These are phyloP conservation scores for Nematodospora valgi DNA, from an alignment of 805 yeast species.

Conservation along the genomic window DNA sequence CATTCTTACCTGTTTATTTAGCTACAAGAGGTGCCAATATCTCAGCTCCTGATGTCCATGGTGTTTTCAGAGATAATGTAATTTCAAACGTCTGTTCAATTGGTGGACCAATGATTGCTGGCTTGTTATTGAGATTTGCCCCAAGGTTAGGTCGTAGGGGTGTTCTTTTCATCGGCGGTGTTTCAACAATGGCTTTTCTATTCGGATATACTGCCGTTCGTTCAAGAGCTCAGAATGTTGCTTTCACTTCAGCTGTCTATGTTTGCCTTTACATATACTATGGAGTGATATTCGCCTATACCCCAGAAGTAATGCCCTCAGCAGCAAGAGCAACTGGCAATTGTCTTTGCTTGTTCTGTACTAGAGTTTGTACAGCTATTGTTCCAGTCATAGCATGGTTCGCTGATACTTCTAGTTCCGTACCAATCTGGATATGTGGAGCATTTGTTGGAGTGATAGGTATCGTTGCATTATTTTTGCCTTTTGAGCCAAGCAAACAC, in stretches of 20 bases:
- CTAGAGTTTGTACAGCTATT: conserved; percentile 30
- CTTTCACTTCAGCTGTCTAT: conserved; percentile 51
- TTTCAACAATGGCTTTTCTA: conserved; percentile 52
- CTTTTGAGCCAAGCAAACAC: conserved; percentile 30
- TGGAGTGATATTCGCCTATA: conserved; percentile 31
- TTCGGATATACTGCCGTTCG: conserved; percentile 61
- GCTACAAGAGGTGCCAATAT: conserved; percentile 48
- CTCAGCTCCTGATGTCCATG: conserved; percentile 23
- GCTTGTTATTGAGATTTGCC: conserved; percentile 16
- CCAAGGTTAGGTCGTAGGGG: conserved; percentile 52
- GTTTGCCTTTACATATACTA: conserved; percentile 35
- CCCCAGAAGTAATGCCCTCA: conserved; percentile 37
- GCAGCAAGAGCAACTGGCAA: conserved; percentile 35
- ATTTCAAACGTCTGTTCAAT: conserved; percentile 25
- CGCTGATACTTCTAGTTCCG: conserved; percentile 22
- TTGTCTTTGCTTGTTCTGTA: conserved; percentile 31
- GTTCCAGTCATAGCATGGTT: conserved; percentile 39
- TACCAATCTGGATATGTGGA: conserved; percentile 36
- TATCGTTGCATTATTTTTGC: conserved; percentile 27
- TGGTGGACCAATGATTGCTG: conserved; percentile 29
- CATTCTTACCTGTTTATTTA: conserved; percentile 51
- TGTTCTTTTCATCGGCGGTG: conserved; percentile 51
- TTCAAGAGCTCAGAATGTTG: conserved; percentile 40
- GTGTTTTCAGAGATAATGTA: conserved; percentile 25
- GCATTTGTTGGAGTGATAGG: conserved; percentile 33